Base-by-base conservation (phyloP, 2,329 filamentous ascomycete species). In the Calonectria pseudoturangicola region DNA sequence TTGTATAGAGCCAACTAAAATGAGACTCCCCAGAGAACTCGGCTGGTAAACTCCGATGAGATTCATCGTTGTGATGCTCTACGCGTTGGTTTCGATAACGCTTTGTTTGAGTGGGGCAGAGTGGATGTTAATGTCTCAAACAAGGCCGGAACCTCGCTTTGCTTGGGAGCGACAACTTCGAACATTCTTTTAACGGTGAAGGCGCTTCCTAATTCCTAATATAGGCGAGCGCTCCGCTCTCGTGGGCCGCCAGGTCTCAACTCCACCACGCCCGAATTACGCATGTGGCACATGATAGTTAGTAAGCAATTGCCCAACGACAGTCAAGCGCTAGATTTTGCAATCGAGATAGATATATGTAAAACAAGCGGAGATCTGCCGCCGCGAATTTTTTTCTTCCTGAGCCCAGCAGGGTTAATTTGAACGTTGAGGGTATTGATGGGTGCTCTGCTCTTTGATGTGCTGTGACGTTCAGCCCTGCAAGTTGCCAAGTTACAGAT, bases 191-290 rank as follows among this genome's bases (percentile, higher is more conserved):
- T 48, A 12, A 21, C n/a, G 21, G 45, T 48, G 45, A 48, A 48
- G 45, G 45, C 45, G 45, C 45, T 48, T 48, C 45, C n/a, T 13
- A 48, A 48, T 48, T 48, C 45, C 45, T 48, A 48, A 48, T 48
- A 48, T 48, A 48, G 45, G 45, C 21, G n/a, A 25, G 6, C 45
- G 21, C 45, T 48, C 45, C 45, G 45, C 45, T 48, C 45, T 48
- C 45, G 45, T 48, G 45, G 45, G 45, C 45, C 45, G 7, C n/a
- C n/a, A 9, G 18, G 45, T 48, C 43, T 47, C 45, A 48, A 48
- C 45, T 48, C 45, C 45, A 48, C 45, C 18, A 25, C 13, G 45
- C 45, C 21, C 21, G 45, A 48, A 25, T 48, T 48, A 48, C 45
- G 45, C n/a, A 25, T 48, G 45, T 21, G 21, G 43, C 43, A n/a